Evolutionary conservation across 768 basidiomycete species (phyloP), one percentile per base, ranked within the genome.

Genomic region (Tylopilus sp.): DNA sequence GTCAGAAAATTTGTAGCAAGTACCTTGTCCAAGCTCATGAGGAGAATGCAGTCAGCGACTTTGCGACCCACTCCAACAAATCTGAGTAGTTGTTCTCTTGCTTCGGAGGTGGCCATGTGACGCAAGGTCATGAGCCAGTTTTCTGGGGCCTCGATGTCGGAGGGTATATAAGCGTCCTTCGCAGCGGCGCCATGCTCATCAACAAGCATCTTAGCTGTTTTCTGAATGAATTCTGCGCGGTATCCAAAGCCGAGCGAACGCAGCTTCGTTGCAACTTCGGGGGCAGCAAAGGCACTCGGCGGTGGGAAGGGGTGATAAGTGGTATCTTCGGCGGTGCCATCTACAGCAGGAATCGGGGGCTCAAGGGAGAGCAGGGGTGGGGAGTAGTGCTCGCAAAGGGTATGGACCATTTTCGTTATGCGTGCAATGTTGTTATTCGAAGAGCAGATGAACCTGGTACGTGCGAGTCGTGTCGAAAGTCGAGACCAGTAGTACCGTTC

Each of bases 401-500:
- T 78, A 54, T 91, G 86, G 25, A 98, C 84, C 88, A 98, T 94
- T 51, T 88, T 89, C 15, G 91, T 88, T 60, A 99, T 99, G 6
- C 97, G 88, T 6, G 82, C 71, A 45, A 99, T 98, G 60, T 98
- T 94, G 68, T 98, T 98, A 63, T 98, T 98, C 3, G 92, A 91
- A 3, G 94, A 97, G 65, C 95, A 98, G 57, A 99, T 97, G 73
- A 98, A 99, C 9, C 95, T 95, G n/a, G n/a, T n/a, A 48, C 17
- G 21, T 28, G 55, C 26, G n/a, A 25, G 41, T 53, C 48, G 46
- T 31, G 48, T 67, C 33, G 52, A 54, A 20, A 20, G 17, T 23
- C 45, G 36, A 48, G 47, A 52, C 28, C 1, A 44, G 44, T 40
- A 12, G n/a, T n/a, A n/a, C n/a, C 38, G 41, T 36, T 44, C 30